Evolutionary conservation across 2,329 filamentous ascomycete species (phyloP).

Genomic region (Emmonsia crescens): DNA sequence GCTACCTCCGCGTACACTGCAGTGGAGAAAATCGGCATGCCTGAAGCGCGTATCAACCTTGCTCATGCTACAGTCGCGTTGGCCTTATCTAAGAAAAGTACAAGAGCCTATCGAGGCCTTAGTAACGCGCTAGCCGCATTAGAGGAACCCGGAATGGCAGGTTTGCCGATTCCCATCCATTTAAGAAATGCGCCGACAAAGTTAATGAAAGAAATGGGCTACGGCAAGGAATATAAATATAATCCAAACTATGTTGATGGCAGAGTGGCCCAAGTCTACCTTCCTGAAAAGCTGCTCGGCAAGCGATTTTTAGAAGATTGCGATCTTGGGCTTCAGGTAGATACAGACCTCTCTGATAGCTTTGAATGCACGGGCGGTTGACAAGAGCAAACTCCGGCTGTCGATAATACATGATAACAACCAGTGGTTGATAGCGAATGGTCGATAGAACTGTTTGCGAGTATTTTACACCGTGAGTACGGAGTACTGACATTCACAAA

Average conservation of each 20-base stretch:
- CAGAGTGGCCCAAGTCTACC: constrained; percentile 72
- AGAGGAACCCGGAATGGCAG: constrained; percentile 70
- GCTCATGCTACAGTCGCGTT: constrained; percentile 79
- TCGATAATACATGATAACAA: not conserved
- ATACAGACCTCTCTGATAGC: constrained; percentile 48
- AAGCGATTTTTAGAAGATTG: constrained; percentile 65
- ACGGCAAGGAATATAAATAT: constrained; percentile 89
- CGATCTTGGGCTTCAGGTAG: constrained; percentile 68
- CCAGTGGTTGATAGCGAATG: not conserved
- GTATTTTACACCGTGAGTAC: not conserved
- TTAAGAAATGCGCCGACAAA: constrained; percentile 84
- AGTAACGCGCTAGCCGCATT: constrained; percentile 71
- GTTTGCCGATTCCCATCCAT: constrained; percentile 73
- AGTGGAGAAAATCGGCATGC: constrained; percentile 86
- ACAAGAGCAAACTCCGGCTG: not conserved
- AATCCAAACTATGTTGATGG: constrained; percentile 83
- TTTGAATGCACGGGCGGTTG: constrained; percentile 13
- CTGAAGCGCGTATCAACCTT: constrained; percentile 84
- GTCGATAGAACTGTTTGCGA: not conserved
- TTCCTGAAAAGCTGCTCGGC: constrained; percentile 66
- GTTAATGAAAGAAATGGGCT: constrained; percentile 86
- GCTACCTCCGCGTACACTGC: constrained; percentile 80
- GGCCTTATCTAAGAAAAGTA: constrained; percentile 72
- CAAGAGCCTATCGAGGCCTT: constrained; percentile 70
- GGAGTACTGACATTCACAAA: not conserved